Conservation (phyloP, 2,329 filamentous ascomycete species). For the Arthroderma sp. region DNA sequence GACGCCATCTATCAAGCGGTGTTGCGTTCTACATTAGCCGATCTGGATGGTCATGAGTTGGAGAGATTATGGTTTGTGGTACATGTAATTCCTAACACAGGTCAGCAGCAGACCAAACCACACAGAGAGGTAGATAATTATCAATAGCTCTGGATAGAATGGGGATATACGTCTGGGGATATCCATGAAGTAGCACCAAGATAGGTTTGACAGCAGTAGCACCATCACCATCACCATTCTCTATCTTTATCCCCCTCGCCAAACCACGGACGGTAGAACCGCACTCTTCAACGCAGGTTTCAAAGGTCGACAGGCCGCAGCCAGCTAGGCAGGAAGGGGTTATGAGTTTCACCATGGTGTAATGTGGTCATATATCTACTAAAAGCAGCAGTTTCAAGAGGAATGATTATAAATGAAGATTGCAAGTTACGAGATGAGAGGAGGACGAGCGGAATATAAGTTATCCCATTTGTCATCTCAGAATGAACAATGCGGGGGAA, state of each 20-base stretch:
- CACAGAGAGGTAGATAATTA: neutral
- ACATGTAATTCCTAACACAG: conserved; percentile 2
- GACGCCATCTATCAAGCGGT: neutral
- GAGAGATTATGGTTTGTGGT: neutral
- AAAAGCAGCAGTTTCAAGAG: too few species aligned
- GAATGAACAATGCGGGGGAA: too few species aligned
- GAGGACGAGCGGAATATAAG: too few species aligned
- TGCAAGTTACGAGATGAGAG: too few species aligned
- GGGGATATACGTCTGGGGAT: conserved; percentile 7
- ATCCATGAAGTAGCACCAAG: conserved; percentile 9
- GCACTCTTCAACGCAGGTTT: conserved; percentile 1
- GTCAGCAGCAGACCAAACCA: neutral
- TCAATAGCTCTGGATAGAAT: neutral
- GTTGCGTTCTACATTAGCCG: neutral
- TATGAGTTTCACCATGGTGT: conserved; percentile 7
- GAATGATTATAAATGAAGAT: too few species aligned
- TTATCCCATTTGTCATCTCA: too few species aligned
- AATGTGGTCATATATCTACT: too few species aligned
- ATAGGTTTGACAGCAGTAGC: conserved; percentile 1
- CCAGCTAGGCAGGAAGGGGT: conserved; percentile 4
- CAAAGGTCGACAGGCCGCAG: conserved; percentile 6
- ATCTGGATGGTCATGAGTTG: neutral
- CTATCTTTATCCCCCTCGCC: conserved; percentile 3
- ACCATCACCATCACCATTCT: neutral
- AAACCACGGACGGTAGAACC: conserved; percentile 5